These are phyloP conservation scores for Arabidopsis lyrata DNA, from an alignment of 441 rosid genomes.

Conservation along the genomic window DNA sequence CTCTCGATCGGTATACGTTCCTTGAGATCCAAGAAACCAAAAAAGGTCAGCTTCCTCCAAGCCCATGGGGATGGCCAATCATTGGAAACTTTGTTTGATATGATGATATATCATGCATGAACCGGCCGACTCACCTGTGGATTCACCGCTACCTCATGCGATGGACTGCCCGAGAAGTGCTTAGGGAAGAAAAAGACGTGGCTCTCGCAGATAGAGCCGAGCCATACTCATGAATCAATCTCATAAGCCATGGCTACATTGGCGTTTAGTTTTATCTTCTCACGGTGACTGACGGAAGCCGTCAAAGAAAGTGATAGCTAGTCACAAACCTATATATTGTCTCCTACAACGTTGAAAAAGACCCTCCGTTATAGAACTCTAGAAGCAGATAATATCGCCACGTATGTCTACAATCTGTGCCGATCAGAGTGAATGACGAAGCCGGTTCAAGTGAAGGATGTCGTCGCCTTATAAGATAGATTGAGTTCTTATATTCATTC, in stretches of 20 bases:
- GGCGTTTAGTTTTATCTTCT: background rate
- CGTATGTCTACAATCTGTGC: background rate
- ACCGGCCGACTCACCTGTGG: slow-evolving; percentile 49
- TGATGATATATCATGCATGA: too few relatives aligned
- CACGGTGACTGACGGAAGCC: background rate
- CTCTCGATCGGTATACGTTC: background rate
- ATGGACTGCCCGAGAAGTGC: slow-evolving; percentile 50
- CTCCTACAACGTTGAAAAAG: background rate
- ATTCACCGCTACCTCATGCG: slow-evolving; percentile 55
- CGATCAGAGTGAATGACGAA: background rate
- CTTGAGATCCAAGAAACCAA: slow-evolving; percentile 15
- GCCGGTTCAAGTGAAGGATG: too few relatives aligned
- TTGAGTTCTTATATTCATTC: background rate
- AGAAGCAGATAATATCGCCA: background rate
- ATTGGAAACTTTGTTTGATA: slow-evolving; percentile 38
- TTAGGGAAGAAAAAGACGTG: slow-evolving; percentile 27
- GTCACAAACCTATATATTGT: background rate
- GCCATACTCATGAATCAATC: background rate
- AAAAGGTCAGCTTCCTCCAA: slow-evolving; percentile 51
- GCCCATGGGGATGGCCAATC: slow-evolving; percentile 57
- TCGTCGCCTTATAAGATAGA: too few relatives aligned
- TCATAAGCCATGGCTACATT: background rate
- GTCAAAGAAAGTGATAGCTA: background rate
- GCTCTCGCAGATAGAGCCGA: background rate
- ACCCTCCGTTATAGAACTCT: background rate